Base-by-base conservation (phyloP, 768 basidiomycete genomes). In the Amanita rimosa region DNA sequence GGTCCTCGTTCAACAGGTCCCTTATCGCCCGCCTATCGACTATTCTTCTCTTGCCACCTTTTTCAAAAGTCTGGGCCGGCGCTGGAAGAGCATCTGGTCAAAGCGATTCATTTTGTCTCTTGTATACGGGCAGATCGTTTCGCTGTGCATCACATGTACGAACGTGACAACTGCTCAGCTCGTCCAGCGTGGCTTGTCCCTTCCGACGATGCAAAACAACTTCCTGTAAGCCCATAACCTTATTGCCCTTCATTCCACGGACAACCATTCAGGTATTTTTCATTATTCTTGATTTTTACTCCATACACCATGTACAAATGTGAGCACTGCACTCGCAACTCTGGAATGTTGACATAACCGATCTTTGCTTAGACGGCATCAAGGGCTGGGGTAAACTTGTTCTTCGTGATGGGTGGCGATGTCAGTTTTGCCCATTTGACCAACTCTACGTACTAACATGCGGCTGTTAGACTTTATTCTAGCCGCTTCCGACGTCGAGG, bases 301-400 rank as follows among this genome's bases (percentile, higher is more conserved):
- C 90, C 90, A 0, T 92, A 89, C 68, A 93, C 90, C 33, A 86
- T 93, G 29, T 91, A 89, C 61, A 71, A 79, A 67, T 93, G 87
- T 90, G 55, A 48, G 85, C 19, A 52, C 44, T 17, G 24, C 31
- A 4, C 36, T 24, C 8, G 9, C 14, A 27, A 17, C n/a, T n/a
- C 40, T n/a, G 10, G n/a, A 26, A 19, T 10, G n/a, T 17, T 33
- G 34, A 19, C 37, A 17, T 14, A 17, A 21, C 27, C 22, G 33
- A 33, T 3, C 17, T 21, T 27, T 27, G 16, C 8, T 17, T 54
- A 91, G 88, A 93, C 58, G 88, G 88, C n/a, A 71, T 85, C 51
- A 79, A 75, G 56, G 90, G 89, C 16, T 93, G 89, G 90, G 72
- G 67, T n/a, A 76, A 76, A 44, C 72, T 92, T 69, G 60, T 92